These are phyloP conservation scores for Coniella vitis DNA, from an alignment of 2,329 filamentous ascomycete genomes.

Conservation along the genomic window DNA sequence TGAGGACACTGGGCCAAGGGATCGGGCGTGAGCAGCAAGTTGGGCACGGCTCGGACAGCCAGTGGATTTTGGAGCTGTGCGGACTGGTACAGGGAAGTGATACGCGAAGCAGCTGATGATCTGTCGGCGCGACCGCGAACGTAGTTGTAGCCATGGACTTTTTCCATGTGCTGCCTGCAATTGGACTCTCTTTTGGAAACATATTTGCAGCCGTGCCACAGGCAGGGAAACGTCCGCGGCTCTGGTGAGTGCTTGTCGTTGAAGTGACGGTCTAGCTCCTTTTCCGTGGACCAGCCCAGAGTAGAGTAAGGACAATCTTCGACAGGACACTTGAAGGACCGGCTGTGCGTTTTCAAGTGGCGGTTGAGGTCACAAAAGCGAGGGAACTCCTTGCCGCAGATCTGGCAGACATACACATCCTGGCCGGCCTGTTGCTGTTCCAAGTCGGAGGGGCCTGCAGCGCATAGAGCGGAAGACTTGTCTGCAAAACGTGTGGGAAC, in stretches of 20 bases:
- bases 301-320: slow-evolving; percentile 61
- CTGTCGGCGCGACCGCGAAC: slow-evolving; percentile 55
- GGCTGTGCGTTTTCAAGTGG: slow-evolving; percentile 11
- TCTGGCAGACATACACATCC: slow-evolving; percentile 18
- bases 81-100: not conserved
- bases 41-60: slow-evolving; percentile 11
- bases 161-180: slow-evolving; percentile 84
- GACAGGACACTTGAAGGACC: slow-evolving; percentile 59
- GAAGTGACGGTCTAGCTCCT: slow-evolving; percentile 69
- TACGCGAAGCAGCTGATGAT: not conserved
- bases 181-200: slow-evolving; percentile 72
- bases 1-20: not conserved
- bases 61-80: slow-evolving; percentile 2
- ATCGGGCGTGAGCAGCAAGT: slow-evolving; percentile 8
- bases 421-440: not conserved
- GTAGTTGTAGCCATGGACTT: slow-evolving; percentile 67
- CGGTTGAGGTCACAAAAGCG: slow-evolving; percentile 32
- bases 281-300: slow-evolving; percentile 70
- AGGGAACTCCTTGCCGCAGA: slow-evolving; percentile 23
- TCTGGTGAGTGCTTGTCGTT: slow-evolving; percentile 68
- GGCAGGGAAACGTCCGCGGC: slow-evolving; percentile 61
- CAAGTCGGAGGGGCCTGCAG: slow-evolving; percentile 2
- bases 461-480: not conserved
- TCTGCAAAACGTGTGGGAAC: slow-evolving; percentile 3
- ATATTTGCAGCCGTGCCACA: slow-evolving; percentile 60